Percentiles rank a stretch among this genome's conserved stretches.
These are phyloP conservation scores for Pythium oligandrum DNA, from an alignment of 352 stramenopile genomes.

Conservation along the genomic window DNA sequence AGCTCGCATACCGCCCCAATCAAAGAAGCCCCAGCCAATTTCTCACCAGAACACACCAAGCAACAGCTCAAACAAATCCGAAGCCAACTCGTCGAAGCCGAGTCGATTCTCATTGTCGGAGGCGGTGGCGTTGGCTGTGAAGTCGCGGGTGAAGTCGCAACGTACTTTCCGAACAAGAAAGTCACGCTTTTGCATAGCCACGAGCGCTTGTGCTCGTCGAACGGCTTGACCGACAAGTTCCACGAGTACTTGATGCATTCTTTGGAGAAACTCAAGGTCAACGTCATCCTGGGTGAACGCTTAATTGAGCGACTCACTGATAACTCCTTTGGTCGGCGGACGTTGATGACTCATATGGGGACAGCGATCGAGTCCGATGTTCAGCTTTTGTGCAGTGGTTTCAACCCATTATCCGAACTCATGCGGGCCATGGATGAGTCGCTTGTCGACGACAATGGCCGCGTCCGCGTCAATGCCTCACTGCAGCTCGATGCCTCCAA, in stretches of 20 bases:
- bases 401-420: conserved; percentile 19
- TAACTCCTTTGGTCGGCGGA: conserved; percentile 28
- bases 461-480: conserved; percentile 38
- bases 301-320: conserved; percentile 30
- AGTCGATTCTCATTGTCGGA: conserved; percentile 39
- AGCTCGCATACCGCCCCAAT: conserved; percentile 13
- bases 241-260: conserved; percentile 20
- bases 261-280: conserved; percentile 32
- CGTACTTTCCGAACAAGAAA: conserved; percentile 43
- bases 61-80: conserved; percentile 21
- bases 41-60: conserved; percentile 12
- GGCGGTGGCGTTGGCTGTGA: conserved; percentile 49
- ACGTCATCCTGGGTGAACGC: conserved; percentile 47
- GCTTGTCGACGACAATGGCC: conserved; percentile 29
- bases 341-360: conserved; percentile 36
- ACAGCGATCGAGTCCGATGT: conserved; percentile 42
- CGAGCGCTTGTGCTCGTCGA: conserved; percentile 22
- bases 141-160: conserved; percentile 49
- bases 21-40: conserved; percentile 2
- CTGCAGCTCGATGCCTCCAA: conserved; percentile 43
- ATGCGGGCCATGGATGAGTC: conserved; percentile 33
- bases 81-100: conserved; percentile 23
- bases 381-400: conserved; percentile 42
- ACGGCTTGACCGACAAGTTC: conserved; percentile 44
- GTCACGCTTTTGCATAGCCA: conserved; percentile 43